phyloP scores from a whole-genome alignment of 768 basidiomycete genomes.

The Boletus edulis region DNA sequence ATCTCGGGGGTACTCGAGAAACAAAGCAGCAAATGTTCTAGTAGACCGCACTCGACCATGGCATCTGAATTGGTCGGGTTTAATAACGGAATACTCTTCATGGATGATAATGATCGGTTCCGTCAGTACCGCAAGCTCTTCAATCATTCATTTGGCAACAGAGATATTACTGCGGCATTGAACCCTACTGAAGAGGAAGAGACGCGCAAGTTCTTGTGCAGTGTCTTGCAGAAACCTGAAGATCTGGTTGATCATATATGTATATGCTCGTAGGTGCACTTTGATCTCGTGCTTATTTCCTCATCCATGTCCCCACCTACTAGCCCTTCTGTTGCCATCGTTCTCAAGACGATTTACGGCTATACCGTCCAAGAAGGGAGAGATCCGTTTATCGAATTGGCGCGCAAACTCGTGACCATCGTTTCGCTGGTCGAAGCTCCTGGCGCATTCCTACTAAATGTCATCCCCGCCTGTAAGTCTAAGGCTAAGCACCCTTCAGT shows the following conservation, averaged over 20 bases:
- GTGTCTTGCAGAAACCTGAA: conserved; percentile 16
- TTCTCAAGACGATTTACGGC: conserved; percentile 42
- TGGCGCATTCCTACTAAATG: conserved; percentile 19
- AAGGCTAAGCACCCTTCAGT: too few species aligned
- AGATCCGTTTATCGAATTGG: conserved; percentile 36
- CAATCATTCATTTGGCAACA: conserved; percentile 10
- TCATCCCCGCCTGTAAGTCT: conserved; percentile 19
- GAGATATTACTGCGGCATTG: conserved; percentile 4
- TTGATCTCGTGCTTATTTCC: not conserved
- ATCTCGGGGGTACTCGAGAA: conserved; percentile 51
- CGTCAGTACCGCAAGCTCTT: conserved; percentile 15
- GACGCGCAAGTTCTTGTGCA: conserved; percentile 14
- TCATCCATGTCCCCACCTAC: not conserved
- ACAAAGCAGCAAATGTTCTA: conserved; percentile 51
- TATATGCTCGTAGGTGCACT: conserved; percentile 11
- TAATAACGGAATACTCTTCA: conserved; percentile 6
- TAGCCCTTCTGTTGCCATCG: conserved; percentile 22
- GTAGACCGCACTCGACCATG: conserved; percentile 18
- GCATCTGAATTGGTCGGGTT: conserved; percentile 21
- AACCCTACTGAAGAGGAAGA: conserved; percentile 18
- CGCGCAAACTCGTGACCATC: conserved; percentile 19
- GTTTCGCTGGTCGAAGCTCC: conserved; percentile 5
- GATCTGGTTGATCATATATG: conserved; percentile 15
- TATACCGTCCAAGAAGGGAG: conserved; percentile 34
- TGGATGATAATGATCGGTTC: conserved; percentile 5